Base-by-base conservation (phyloP, 2,329 filamentous ascomycete species). In the Fusarium temperatum region DNA sequence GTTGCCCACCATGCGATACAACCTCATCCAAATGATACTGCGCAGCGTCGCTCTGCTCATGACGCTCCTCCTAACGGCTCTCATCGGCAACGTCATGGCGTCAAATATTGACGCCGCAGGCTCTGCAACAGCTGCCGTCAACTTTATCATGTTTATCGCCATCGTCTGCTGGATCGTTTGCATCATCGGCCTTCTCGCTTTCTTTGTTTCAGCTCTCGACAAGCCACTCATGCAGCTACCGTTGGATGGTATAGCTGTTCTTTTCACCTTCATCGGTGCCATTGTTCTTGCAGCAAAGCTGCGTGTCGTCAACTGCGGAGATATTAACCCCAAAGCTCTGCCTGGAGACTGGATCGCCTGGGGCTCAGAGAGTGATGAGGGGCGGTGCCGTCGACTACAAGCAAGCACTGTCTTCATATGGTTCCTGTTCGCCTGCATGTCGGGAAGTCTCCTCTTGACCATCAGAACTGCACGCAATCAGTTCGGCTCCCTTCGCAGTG, bases 371-470 rank as follows among this genome's bases (percentile, higher is more conserved):
- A 80, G 91, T 81, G 85, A 87, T 68, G 81, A 85, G 80, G 90
- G 91, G 84, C 89, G 92, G 74, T 95, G 93, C 84, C 90, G 89
- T 72, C 90, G 94, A 83, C 89, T 94, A 22, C 93, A 95, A 84
- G 93, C 93, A 42, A 88, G 89, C 71, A 90, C 89, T 39, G 92
- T 89, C 42, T 96, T 96, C 84, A 87, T 94, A 83, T 96, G 92
- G 92, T 95, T 95, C 84, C 88, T 94, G 55, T 94, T 92, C 81
- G 87, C 84, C 44, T 85, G 88, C 32, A 93, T 92, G 78, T 83
- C 85, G 35, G 90, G 85, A 8, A 87, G 87, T 45, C 80, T 90
- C 50, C 84, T 89, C 78, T 86, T 93, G 72, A 83, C 87, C 63
- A 81, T 90, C 77, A 83, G 84, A 68, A 86, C 87, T 66, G 85